phyloP scores from a whole-genome alignment of 2,329 filamentous ascomycete species.

The Geosmithia putterillii region DNA sequence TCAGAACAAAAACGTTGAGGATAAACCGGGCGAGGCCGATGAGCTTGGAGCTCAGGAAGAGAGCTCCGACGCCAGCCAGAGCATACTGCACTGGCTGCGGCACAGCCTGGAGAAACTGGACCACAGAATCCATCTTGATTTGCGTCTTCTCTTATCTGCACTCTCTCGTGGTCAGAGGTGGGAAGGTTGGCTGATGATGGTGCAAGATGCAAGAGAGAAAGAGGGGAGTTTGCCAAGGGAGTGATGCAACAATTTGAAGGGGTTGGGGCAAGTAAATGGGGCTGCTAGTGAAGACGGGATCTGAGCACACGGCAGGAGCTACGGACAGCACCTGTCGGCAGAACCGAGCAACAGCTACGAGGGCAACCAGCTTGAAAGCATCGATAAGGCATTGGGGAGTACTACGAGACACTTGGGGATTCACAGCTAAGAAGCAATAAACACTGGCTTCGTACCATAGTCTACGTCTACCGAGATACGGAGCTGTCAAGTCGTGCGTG shows the following conservation, averaged over 20 bases:
- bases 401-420: too few relatives aligned
- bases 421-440: too few relatives aligned
- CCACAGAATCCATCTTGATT: slow-evolving; percentile 13
- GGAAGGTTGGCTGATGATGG: neutral
- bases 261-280: neutral
- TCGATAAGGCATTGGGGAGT: too few relatives aligned
- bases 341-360: too few relatives aligned
- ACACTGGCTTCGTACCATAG: too few relatives aligned
- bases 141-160: neutral
- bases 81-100: slow-evolving; percentile 32
- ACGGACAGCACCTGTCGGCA: too few relatives aligned
- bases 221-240: neutral
- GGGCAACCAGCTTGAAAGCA: too few relatives aligned
- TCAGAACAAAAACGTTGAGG: slow-evolving; percentile 56
- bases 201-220: neutral
- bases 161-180: neutral
- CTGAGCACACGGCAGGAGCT: too few relatives aligned
- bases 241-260: neutral
- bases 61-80: slow-evolving; percentile 42
- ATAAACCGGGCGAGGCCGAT: slow-evolving; percentile 49
- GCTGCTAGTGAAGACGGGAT: too few relatives aligned
- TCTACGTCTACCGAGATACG: too few relatives aligned
- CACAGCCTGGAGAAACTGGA: slow-evolving; percentile 17
- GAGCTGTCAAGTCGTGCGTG: too few relatives aligned
- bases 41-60: slow-evolving; percentile 43